A percentile compares a stretch with the other conserved stretches of the same genome.
These are phyloP conservation scores for Globisporangium spinosum DNA, from an alignment of 352 stramenopile species.

Conservation along the genomic window DNA sequence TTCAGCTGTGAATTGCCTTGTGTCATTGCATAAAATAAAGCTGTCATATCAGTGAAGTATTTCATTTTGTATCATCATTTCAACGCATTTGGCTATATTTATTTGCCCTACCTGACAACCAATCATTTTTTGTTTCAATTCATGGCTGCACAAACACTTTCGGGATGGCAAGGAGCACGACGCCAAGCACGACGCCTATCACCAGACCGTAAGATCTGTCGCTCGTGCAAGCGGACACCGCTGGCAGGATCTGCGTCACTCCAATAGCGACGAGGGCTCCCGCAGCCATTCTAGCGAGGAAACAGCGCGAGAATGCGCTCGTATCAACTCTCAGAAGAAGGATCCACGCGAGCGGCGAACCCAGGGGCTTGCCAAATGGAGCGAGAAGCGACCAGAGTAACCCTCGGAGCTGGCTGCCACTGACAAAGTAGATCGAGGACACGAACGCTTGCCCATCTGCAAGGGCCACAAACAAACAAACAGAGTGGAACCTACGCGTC, in stretches of 20 bases:
- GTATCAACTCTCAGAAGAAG: not conserved
- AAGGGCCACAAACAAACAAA: not conserved
- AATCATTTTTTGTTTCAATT: not conserved
- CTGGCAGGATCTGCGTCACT: conserved; percentile 1
- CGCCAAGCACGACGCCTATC: not conserved
- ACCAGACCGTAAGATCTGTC: conserved; percentile 1
- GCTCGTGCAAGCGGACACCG: not conserved
- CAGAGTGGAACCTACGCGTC: not conserved
- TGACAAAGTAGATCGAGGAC: conserved; percentile 6
- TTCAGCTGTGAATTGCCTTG: not conserved
- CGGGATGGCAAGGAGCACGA: not conserved
- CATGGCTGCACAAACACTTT: not conserved
- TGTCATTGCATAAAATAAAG: not conserved
- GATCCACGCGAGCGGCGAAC: not conserved
- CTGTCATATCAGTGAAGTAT: not conserved
- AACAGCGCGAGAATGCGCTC: not conserved
- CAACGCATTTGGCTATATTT: not conserved
- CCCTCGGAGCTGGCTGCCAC: not conserved
- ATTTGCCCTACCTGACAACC: not conserved
- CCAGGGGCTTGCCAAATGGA: not conserved
- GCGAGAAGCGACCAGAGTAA: not conserved
- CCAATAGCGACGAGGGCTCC: not conserved
- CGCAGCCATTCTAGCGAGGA: conserved; percentile 6
- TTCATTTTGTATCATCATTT: not conserved
- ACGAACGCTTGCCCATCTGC: conserved; percentile 2